These are phyloP conservation scores for Papiliotrema flavescens DNA, from an alignment of 1,284 basidiomycete genomes.

Conservation along the genomic window DNA sequence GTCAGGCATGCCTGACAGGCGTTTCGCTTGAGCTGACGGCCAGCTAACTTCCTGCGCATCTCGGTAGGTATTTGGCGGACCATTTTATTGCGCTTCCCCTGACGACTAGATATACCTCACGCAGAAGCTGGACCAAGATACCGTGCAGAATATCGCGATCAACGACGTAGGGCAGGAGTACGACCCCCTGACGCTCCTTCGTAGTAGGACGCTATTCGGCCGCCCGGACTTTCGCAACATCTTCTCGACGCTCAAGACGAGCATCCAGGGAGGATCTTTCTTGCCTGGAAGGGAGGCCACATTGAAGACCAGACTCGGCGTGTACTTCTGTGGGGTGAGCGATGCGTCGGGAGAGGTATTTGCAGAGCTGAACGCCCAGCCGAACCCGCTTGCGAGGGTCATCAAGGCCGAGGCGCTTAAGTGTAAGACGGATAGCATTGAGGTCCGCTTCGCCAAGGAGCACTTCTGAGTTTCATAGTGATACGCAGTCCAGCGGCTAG, in stretches of 20 bases:
- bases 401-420: constrained; percentile 66
- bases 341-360: neutral
- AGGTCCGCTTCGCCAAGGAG: constrained; percentile 76
- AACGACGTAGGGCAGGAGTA: constrained; percentile 52
- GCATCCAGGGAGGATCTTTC: constrained; percentile 73
- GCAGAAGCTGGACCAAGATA: constrained; percentile 75
- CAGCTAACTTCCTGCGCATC: constrained; percentile 83
- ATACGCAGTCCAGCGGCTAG: too few relatives aligned
- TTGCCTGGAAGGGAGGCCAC: constrained; percentile 70
- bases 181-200: constrained; percentile 71
- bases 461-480: constrained; percentile 33
- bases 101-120: constrained; percentile 74
- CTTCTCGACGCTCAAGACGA: constrained; percentile 64
- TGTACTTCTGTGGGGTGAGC: constrained; percentile 73
- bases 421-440: constrained; percentile 57
- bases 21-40: neutral
- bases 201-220: constrained; percentile 79
- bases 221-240: constrained; percentile 80
- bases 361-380: constrained; percentile 31
- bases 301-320: constrained; percentile 73
- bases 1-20: neutral
- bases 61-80: too few relatives aligned
- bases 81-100: neutral
- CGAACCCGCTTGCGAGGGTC: constrained; percentile 64
- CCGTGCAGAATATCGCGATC: constrained; percentile 84